Conservation (phyloP, 495 filamentous ascomycete genomes). For the Neurospora sublineolata region DNA sequence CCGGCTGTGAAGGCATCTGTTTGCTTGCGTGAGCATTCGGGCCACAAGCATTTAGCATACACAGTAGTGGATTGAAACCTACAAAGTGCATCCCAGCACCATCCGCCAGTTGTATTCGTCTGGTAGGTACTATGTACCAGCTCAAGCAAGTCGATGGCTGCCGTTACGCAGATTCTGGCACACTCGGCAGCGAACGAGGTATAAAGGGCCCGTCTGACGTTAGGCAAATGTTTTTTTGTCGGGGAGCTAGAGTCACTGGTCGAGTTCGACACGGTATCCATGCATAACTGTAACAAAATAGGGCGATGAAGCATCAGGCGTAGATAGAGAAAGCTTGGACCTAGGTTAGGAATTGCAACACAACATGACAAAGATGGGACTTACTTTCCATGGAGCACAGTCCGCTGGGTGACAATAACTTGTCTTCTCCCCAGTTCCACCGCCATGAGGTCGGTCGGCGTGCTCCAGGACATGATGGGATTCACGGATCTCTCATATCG, state of each 20-base stretch:
- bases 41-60: background rate
- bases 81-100: constrained; percentile 41
- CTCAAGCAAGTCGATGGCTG: constrained; percentile 31
- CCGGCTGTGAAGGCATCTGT: constrained; percentile 33
- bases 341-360: background rate
- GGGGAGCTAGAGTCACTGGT: constrained; percentile 1
- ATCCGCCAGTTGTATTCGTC: constrained; percentile 29
- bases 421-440: constrained; percentile 5
- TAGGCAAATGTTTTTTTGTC: background rate
- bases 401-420: constrained; percentile 27
- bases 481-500: constrained; percentile 26
- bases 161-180: constrained; percentile 26
- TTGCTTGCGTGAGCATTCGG: background rate
- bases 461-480: constrained; percentile 28
- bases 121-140: constrained; percentile 28
- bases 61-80: constrained; percentile 1
- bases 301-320: constrained; percentile 36
- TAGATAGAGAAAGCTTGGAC: constrained; percentile 32
- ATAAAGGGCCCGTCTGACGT: constrained; percentile 22
- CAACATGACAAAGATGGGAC: background rate
- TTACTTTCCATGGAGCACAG: constrained; percentile 32
- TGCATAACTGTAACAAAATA: constrained; percentile 35
- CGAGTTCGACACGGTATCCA: constrained; percentile 13
- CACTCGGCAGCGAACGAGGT: constrained; percentile 27
- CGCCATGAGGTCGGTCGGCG: constrained; percentile 3